Conservation (phyloP, 2,329 filamentous ascomycete genomes). For the Penicillium olsonii region DNA sequence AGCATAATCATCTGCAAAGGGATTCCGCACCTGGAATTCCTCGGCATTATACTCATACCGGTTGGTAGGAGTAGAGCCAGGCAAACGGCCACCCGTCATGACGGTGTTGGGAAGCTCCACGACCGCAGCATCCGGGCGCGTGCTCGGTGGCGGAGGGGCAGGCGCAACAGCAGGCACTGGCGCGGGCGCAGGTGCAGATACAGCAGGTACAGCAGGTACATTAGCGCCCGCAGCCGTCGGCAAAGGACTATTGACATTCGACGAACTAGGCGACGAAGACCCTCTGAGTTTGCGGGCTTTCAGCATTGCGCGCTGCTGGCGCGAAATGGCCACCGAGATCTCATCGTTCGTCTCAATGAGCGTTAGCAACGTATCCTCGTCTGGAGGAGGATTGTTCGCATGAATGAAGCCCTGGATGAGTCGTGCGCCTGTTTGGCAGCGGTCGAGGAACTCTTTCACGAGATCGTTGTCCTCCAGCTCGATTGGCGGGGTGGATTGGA, state of each 20-base stretch:
- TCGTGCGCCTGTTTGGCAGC: constrained; percentile 77
- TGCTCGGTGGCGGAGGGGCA: not conserved
- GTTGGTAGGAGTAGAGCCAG: not conserved
- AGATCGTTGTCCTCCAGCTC: constrained; percentile 84
- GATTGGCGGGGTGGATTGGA: constrained; percentile 76
- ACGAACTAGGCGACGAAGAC: constrained; percentile 17
- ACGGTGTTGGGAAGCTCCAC: constrained; percentile 13
- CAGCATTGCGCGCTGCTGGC: constrained; percentile 78
- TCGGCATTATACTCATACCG: constrained; percentile 40
- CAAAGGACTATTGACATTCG: constrained; percentile 17
- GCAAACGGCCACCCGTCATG: constrained; percentile 14
- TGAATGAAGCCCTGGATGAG: constrained; percentile 86
- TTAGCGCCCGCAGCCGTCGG: constrained; percentile 17
- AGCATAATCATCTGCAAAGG: constrained; percentile 40
- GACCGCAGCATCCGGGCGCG: constrained; percentile 4
- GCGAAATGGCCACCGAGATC: constrained; percentile 75
- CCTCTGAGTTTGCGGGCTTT: constrained; percentile 52
- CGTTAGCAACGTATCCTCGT: constrained; percentile 90
- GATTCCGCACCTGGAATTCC: constrained; percentile 45
- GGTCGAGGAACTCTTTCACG: constrained; percentile 85
- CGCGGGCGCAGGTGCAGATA: not conserved
- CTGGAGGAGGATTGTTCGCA: constrained; percentile 74
- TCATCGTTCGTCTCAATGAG: constrained; percentile 95
- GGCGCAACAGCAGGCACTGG: not conserved
- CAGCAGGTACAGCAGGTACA: constrained; percentile 5